phyloP scores from a whole-genome alignment of 208 protist species.

The Crithidia thermophila region DNA sequence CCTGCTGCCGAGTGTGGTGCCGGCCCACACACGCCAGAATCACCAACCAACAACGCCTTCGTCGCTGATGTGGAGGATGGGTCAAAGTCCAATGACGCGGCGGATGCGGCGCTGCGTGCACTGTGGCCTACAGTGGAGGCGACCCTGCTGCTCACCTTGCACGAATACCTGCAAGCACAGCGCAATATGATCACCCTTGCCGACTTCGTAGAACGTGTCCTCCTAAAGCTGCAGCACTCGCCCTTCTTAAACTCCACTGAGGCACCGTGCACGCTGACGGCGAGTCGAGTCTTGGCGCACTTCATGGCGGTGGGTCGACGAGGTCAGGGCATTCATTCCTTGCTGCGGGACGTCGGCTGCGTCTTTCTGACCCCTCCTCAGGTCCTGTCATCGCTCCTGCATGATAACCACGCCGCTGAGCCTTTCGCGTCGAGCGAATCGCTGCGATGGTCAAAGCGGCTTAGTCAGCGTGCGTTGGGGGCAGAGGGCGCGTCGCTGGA shows the following conservation, averaged over 20 bases:
- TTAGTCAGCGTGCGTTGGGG: constrained; percentile 26
- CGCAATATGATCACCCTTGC: constrained; percentile 61
- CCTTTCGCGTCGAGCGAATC: background rate
- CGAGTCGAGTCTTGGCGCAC: constrained; percentile 5
- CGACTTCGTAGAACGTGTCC: constrained; percentile 66
- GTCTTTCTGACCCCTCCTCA: constrained; percentile 53
- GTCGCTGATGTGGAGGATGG: too few species aligned
- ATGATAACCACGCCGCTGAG: background rate
- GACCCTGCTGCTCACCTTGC: constrained; percentile 57
- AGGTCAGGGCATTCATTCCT: constrained; percentile 26
- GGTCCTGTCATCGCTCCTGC: constrained; percentile 20
- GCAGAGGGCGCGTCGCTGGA: constrained; percentile 47
- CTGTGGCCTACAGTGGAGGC: constrained; percentile 39
- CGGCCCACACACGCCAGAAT: background rate
- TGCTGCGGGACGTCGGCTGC: constrained; percentile 69
- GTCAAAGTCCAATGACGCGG: background rate
- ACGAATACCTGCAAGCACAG: constrained; percentile 57
- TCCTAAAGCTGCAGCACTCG: constrained; percentile 55
- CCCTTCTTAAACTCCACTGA: constrained; percentile 5
- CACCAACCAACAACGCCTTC: too few species aligned
- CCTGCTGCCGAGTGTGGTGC: constrained; percentile 13
- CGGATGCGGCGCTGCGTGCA: background rate
- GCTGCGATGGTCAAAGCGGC: constrained; percentile 18
- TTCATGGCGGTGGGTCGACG: constrained; percentile 24
- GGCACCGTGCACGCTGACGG: background rate